Percentiles rank a stretch among this genome's conserved stretches.
Evolutionary conservation across 108 stramenopile species (phyloP).

Genomic region (Stephanodiscus triporus): DNA sequence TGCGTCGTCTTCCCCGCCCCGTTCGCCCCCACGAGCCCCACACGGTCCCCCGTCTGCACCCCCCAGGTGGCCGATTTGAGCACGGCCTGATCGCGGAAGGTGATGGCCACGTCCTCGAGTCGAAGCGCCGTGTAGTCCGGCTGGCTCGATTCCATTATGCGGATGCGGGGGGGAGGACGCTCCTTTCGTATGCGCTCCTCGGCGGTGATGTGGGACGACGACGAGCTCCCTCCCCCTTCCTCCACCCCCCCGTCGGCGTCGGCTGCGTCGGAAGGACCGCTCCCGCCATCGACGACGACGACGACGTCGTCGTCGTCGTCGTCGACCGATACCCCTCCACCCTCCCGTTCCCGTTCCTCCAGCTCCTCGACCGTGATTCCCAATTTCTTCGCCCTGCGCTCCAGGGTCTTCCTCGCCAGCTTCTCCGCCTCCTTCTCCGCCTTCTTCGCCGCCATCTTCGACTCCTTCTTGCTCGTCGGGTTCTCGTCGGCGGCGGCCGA

Average conservation of each 20-base stretch:
- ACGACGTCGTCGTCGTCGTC: too few relatives aligned
- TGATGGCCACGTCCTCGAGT: conserved; percentile 88
- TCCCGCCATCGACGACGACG: too few relatives aligned
- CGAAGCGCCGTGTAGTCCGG: conserved; percentile 88
- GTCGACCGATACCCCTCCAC: too few relatives aligned
- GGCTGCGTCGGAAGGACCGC: conserved; percentile 5
- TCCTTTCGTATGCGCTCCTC: conserved; percentile 93
- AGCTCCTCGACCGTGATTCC: conserved; percentile 38
- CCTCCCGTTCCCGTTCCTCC: conserved; percentile 27
- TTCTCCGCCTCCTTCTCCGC: conserved; percentile 54
- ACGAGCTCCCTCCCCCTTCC: background rate
- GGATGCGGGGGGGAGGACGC: conserved; percentile 91
- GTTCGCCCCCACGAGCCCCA: conserved; percentile 86
- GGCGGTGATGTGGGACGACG: conserved; percentile 54
- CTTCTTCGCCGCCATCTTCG: conserved; percentile 42
- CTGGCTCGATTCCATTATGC: conserved; percentile 87
- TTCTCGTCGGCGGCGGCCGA: background rate
- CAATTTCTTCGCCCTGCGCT: conserved; percentile 44
- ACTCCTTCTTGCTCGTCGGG: conserved; percentile 53
- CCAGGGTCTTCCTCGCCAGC: conserved; percentile 25
- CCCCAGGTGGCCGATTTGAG: conserved; percentile 95
- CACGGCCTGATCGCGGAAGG: conserved; percentile 93
- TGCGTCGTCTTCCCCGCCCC: conserved; percentile 94
- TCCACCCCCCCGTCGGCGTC: conserved; percentile 12
- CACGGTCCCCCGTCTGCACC: conserved; percentile 94